Evolutionary conservation across 1,284 basidiomycete genomes (phyloP).

Genomic region (Coniferiporia weirii): DNA sequence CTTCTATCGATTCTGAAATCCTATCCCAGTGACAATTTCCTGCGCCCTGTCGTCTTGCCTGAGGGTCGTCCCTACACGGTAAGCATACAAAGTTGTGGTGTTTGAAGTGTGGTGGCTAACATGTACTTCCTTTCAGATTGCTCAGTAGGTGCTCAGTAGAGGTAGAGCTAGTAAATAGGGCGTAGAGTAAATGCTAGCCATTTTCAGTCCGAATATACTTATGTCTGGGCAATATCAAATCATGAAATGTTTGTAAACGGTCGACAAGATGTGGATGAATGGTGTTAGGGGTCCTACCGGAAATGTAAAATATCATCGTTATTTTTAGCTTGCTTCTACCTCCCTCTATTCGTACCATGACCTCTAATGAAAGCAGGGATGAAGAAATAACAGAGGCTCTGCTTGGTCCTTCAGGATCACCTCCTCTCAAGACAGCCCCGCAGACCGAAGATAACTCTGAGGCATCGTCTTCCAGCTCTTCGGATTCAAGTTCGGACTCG

Average conservation of each 20-base stretch:
- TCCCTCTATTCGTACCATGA: too few relatives aligned
- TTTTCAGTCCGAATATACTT: not conserved
- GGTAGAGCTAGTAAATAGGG: not conserved
- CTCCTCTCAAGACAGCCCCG: not conserved
- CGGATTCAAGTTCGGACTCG: not conserved
- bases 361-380: not conserved
- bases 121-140: not conserved
- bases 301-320: too few relatives aligned
- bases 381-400: not conserved
- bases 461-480: not conserved
- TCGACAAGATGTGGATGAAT: too few relatives aligned
- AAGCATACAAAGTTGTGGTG: not conserved
- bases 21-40: slow-evolving; percentile 21
- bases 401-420: not conserved
- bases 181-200: not conserved
- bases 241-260: too few relatives aligned
- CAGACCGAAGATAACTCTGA: not conserved
- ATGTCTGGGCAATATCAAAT: too few relatives aligned
- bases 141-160: not conserved
- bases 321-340: too few relatives aligned
- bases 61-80: slow-evolving; percentile 6
- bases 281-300: too few relatives aligned
- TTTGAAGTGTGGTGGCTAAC: not conserved
- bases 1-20: not conserved
- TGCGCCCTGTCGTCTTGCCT: slow-evolving; percentile 23